phyloP scores from a whole-genome alignment of 768 basidiomycete genomes.

The Tylopilus subfusipes region DNA sequence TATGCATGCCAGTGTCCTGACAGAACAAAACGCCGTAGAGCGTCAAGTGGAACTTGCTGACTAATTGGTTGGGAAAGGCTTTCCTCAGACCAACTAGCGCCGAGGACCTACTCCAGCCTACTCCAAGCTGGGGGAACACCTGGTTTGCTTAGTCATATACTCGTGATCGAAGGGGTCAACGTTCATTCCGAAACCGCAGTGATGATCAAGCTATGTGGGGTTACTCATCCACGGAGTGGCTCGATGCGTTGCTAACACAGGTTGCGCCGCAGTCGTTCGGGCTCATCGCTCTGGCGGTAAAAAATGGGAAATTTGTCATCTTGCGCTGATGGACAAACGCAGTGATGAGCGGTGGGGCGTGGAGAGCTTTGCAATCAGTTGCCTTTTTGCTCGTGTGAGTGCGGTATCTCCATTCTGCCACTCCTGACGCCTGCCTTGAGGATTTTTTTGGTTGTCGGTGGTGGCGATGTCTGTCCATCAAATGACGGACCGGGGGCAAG shows the following conservation, averaged over 20 bases:
- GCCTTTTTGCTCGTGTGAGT: background rate
- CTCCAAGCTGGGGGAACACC: conserved; percentile 57
- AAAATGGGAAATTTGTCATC: conserved; percentile 58
- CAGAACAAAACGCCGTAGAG: background rate
- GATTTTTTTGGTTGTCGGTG: conserved; percentile 19
- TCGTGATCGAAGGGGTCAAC: conserved; percentile 46
- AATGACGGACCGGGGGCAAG: conserved; percentile 69
- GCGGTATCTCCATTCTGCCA: conserved; percentile 25
- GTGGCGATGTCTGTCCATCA: conserved; percentile 61
- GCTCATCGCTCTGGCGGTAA: conserved; percentile 72
- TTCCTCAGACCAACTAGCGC: conserved; percentile 34
- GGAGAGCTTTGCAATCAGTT: conserved; percentile 1
- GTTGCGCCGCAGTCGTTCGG: conserved; percentile 44
- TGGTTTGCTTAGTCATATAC: conserved; percentile 53
- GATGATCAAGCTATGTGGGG: conserved; percentile 71
- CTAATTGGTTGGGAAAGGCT: background rate
- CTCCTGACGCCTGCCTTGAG: conserved; percentile 1
- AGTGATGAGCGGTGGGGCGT: conserved; percentile 39
- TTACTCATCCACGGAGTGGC: conserved; percentile 34
- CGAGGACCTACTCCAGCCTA: conserved; percentile 42
- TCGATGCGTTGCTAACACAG: background rate
- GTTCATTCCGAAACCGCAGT: conserved; percentile 73
- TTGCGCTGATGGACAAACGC: conserved; percentile 42
- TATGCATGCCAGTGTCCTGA: background rate
- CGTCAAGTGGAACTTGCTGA: conserved; percentile 3